phyloP scores from a whole-genome alignment of 1,284 basidiomycete species.

The Microbotryomycetes sp. region DNA sequence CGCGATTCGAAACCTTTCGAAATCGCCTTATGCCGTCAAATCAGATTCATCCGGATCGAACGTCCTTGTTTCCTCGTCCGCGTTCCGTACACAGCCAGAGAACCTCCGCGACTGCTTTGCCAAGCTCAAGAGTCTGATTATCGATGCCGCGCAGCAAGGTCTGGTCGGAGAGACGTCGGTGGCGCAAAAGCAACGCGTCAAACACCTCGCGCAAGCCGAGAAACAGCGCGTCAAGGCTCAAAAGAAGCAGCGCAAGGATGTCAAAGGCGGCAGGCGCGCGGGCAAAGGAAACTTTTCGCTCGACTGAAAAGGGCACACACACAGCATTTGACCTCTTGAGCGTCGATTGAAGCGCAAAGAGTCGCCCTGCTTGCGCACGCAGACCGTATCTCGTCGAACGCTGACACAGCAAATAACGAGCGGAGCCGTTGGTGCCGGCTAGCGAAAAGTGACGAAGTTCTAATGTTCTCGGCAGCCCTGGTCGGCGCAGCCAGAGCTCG shows the following conservation, averaged over 20 bases:
- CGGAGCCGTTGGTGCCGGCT: too few species aligned
- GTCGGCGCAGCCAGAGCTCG: too few species aligned
- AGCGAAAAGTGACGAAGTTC: too few species aligned
- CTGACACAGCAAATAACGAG: too few species aligned
- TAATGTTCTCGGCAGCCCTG: too few species aligned
- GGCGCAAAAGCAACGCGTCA: constrained; percentile 15
- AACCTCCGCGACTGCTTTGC: constrained; percentile 20
- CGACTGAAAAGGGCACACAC: background rate
- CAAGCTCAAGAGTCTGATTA: constrained; percentile 17
- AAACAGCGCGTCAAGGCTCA: constrained; percentile 8
- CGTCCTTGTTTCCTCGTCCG: constrained; percentile 21
- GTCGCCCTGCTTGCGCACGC: too few species aligned
- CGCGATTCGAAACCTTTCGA: constrained; percentile 7
- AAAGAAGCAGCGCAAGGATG: constrained; percentile 23
- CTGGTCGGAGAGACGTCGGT: constrained; percentile 26
- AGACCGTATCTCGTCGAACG: too few species aligned
- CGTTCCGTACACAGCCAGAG: constrained; percentile 11
- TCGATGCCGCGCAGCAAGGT: constrained; percentile 19
- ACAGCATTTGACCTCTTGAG: too few species aligned
- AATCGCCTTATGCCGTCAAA: constrained; percentile 14
- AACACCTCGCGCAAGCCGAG: constrained; percentile 9
- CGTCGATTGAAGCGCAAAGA: too few species aligned
- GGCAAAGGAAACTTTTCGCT: background rate
- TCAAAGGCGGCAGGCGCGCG: constrained; percentile 11
- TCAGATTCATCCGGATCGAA: background rate